A percentile compares a stretch with the other conserved stretches of the same genome.
Conservation (phyloP, 1,284 basidiomycete genomes). For the Cutaneotrichosporon daszewskae region DNA sequence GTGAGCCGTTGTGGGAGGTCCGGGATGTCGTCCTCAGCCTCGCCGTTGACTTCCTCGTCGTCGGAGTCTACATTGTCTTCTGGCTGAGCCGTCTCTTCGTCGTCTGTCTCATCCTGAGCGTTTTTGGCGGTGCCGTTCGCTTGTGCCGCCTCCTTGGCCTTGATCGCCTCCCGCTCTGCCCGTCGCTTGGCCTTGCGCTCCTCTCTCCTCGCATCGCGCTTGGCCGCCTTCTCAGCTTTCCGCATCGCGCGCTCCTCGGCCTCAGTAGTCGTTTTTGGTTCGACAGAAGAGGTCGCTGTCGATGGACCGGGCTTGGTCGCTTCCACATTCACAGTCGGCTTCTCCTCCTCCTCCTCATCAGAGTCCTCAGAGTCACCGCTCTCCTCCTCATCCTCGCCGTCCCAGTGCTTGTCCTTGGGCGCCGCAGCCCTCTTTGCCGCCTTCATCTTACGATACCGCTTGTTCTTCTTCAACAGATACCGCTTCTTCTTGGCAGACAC, state of each 20-base stretch:
- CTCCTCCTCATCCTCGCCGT: slow-evolving; percentile 9
- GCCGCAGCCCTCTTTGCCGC: slow-evolving; percentile 45
- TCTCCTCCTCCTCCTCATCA: slow-evolving; percentile 5
- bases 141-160: slow-evolving; percentile 3
- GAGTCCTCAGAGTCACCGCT: slow-evolving; percentile 15
- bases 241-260: slow-evolving; percentile 7
- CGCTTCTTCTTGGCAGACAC: slow-evolving; percentile 55
- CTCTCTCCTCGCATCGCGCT: slow-evolving; percentile 9
- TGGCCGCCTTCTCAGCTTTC: slow-evolving; percentile 16
- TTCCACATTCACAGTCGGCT: too few relatives aligned
- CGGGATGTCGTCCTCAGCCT: slow-evolving; percentile 11
- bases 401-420: slow-evolving; percentile 37
- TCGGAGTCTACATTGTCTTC: slow-evolving; percentile 15
- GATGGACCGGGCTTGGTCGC: slow-evolving; percentile 5
- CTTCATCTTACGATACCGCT: slow-evolving; percentile 56
- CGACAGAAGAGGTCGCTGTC: neutral
- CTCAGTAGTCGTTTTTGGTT: neutral
- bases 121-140: neutral
- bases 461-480: slow-evolving; percentile 63
- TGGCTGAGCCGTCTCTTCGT: slow-evolving; percentile 1
- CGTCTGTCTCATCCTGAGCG: slow-evolving; percentile 9
- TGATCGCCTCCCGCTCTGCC: slow-evolving; percentile 8
- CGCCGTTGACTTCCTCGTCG: slow-evolving; percentile 18
- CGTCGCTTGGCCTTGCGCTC: slow-evolving; percentile 11
- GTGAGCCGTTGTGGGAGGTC: slow-evolving; percentile 14